A percentile compares a stretch with the other conserved stretches of the same genome.
Conservation (phyloP, 345 rosid species). For the Aurinia saxatilis region DNA sequence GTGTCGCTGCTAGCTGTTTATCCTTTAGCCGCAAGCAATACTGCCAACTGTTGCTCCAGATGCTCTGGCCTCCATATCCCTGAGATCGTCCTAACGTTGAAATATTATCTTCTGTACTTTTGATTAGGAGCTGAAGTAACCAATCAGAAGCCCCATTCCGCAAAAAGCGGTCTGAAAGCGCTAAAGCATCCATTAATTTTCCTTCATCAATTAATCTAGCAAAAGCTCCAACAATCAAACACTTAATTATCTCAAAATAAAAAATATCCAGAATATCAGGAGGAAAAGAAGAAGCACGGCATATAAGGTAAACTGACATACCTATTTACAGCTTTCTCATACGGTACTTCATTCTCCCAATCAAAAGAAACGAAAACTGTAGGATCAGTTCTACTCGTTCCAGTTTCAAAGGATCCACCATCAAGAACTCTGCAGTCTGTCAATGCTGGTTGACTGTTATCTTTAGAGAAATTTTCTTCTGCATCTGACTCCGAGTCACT, state of each 20-base stretch:
- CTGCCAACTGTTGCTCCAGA: constrained; percentile 89
- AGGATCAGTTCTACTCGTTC: constrained; percentile 44
- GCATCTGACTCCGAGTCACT: constrained; percentile 71
- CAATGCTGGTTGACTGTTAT: constrained; percentile 31
- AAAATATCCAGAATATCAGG: background rate
- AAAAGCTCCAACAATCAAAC: constrained; percentile 9
- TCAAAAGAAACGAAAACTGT: constrained; percentile 82
- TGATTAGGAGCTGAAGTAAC: constrained; percentile 80
- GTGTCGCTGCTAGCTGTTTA: constrained; percentile 80
- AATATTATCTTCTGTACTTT: constrained; percentile 59
- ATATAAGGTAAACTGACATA: constrained; percentile 20
- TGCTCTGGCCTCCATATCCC: constrained; percentile 49
- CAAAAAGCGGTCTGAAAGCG: constrained; percentile 93
- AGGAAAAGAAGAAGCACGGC: background rate
- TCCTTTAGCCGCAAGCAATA: constrained; percentile 95
- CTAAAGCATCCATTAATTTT: constrained; percentile 90
- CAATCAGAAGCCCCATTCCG: constrained; percentile 84
- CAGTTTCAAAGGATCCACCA: constrained; percentile 39
- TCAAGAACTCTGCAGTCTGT: constrained; percentile 41
- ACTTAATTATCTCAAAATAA: background rate
- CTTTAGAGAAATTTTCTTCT: constrained; percentile 45
- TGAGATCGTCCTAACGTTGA: constrained; percentile 42
- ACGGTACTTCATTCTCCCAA: constrained; percentile 88
- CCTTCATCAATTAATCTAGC: constrained; percentile 81
- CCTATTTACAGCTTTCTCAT: constrained; percentile 87